Conservation (phyloP, 2,329 filamentous ascomycete species). For the Aureobasidium vineae region DNA sequence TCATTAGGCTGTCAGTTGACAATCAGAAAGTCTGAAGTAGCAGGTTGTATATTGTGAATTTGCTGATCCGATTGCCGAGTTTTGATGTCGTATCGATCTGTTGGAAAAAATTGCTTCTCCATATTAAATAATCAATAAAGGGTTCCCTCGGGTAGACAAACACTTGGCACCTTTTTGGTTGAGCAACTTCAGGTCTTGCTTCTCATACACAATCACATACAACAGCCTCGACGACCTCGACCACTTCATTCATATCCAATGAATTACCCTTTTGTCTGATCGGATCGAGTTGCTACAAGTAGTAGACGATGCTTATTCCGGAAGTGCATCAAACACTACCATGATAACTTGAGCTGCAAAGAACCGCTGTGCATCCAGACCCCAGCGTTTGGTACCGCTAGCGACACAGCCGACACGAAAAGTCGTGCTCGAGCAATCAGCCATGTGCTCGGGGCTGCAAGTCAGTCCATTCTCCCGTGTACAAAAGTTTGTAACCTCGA, state of each 20-base stretch:
- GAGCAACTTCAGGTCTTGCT: constrained; percentile 5
- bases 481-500: no score
- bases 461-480: neutral
- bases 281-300: neutral
- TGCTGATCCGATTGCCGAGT: constrained; percentile 1
- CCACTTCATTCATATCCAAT: neutral
- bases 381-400: neutral
- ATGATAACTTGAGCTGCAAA: neutral
- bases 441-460: neutral
- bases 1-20: neutral
- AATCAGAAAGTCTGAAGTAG: neutral
- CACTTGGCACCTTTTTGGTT: neutral
- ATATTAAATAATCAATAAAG: neutral
- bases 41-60: neutral
- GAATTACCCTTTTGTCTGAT: no score
- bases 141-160: neutral
- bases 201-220: neutral
- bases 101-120: neutral
- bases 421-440: neutral
- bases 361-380: neutral
- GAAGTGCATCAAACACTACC: neutral
- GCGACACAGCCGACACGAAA: neutral
- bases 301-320: no score
- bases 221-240: neutral
- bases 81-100: constrained; percentile 3